Evolutionary conservation across 83 land plant genomes (phyloP).

Genomic region (Diphasiastrum complanatum): DNA sequence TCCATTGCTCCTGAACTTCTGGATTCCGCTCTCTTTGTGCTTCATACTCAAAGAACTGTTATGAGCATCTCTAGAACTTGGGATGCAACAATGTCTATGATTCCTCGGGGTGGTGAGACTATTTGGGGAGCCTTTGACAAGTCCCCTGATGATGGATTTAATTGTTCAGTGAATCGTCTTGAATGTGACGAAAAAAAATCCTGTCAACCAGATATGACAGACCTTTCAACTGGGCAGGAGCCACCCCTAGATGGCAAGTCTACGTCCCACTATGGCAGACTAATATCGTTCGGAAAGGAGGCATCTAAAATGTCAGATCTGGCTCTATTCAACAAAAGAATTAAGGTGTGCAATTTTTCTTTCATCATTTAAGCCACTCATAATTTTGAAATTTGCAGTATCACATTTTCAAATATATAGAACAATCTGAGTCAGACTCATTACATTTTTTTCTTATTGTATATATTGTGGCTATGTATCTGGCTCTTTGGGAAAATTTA

Average conservation of each 20-base stretch:
- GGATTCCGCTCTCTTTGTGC: conserved; percentile 64
- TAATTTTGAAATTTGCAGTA: too few relatives aligned
- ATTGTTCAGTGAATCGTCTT: conserved; percentile 38
- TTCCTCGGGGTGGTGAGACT: conserved; percentile 91
- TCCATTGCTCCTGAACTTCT: conserved; percentile 72
- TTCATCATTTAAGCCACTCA: too few relatives aligned
- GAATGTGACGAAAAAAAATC: conserved; percentile 20
- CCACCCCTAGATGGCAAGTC: conserved; percentile 23
- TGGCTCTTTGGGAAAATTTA: too few relatives aligned
- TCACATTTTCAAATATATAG: too few relatives aligned
- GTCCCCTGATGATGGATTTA: conserved; percentile 85
- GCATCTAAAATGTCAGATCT: too few relatives aligned
- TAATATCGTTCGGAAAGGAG: conserved; percentile 77
- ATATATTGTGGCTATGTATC: too few relatives aligned
- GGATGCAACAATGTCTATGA: conserved; percentile 85
- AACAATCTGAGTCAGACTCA: too few relatives aligned
- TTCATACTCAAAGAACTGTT: conserved; percentile 65
- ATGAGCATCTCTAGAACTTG: conserved; percentile 80
- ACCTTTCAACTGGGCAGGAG: background rate
- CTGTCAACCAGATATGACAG: conserved; percentile 2
- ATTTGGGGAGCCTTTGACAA: conserved; percentile 82
- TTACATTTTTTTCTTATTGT: too few relatives aligned
- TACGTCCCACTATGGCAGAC: conserved; percentile 54
- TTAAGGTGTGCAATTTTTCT: conserved; percentile 33
- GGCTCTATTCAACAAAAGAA: conserved; percentile 35